Conservation (phyloP, 345 rosid genomes). For the Syzygium aqueum region DNA sequence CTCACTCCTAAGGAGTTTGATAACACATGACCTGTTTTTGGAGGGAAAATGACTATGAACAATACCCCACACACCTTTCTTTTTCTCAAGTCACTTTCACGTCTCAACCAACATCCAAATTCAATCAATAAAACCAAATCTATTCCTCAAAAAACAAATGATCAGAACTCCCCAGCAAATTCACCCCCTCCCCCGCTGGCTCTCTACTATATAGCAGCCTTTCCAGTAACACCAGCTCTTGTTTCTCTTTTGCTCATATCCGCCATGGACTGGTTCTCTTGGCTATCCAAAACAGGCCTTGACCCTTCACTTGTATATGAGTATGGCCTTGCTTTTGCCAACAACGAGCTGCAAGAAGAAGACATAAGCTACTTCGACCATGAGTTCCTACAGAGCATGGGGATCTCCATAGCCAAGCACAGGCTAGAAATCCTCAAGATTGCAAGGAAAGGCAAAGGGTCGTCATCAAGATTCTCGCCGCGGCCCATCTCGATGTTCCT, state of each 20-base stretch:
- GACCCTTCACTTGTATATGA: constrained; percentile 75
- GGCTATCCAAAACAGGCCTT: constrained; percentile 80
- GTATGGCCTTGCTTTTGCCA: constrained; percentile 59
- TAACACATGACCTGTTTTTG: background rate
- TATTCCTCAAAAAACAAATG: background rate
- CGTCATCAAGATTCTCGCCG: constrained; percentile 1
- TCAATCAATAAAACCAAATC: background rate
- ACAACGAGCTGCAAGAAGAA: constrained; percentile 80
- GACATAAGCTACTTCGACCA: constrained; percentile 78
- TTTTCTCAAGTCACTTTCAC: background rate
- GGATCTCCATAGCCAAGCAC: constrained; percentile 86
- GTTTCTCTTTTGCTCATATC: background rate
- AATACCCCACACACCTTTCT: background rate
- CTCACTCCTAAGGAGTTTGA: background rate
- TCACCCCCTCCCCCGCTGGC: background rate
- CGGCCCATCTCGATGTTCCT: constrained; percentile 36
- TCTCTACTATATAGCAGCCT: background rate
- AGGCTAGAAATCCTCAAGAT: constrained; percentile 89
- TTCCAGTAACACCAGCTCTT: background rate
- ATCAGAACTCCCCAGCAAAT: background rate
- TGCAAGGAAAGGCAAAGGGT: constrained; percentile 31
- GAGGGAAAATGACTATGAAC: background rate
- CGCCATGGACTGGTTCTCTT: constrained; percentile 86
- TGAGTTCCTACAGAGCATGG: constrained; percentile 96
- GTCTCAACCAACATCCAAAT: background rate